Percentiles rank a stretch among this genome's conserved stretches.
phyloP scores from a whole-genome alignment of 305 asterid genomes.

The Fraxinus paxiana region DNA sequence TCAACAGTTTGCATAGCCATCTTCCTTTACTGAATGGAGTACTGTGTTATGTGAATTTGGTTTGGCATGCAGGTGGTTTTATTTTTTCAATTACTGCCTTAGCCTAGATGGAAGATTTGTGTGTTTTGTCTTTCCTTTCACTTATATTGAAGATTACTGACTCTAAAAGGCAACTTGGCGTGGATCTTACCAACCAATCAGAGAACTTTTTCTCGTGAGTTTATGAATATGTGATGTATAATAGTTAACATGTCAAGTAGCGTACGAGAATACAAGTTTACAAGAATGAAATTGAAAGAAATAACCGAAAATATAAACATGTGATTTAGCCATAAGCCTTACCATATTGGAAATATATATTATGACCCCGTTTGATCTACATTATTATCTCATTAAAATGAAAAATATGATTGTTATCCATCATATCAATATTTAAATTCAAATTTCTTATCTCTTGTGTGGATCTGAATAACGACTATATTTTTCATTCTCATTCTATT shows the following conservation, averaged over 20 bases:
- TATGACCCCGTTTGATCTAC: too few relatives aligned
- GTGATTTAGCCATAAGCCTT: not conserved
- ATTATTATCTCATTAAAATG: too few relatives aligned
- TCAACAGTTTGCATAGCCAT: constrained; percentile 32
- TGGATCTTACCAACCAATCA: not conserved
- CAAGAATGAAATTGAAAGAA: not conserved
- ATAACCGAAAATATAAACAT: not conserved
- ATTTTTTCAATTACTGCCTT: constrained; percentile 48
- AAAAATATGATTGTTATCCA: too few relatives aligned
- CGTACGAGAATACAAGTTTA: not conserved
- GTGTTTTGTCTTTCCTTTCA: constrained; percentile 12
- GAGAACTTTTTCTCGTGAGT: not conserved
- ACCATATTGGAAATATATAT: not conserved
- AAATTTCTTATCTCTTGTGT: too few relatives aligned
- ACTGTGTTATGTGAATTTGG: constrained; percentile 30
- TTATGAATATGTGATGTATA: not conserved
- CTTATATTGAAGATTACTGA: not conserved
- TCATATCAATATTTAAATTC: too few relatives aligned
- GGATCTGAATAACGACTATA: too few relatives aligned
- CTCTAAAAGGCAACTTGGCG: not conserved
- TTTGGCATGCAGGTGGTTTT: constrained; percentile 60
- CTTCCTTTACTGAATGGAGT: constrained; percentile 13
- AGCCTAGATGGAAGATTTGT: constrained; percentile 32
- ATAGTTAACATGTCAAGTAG: not conserved
- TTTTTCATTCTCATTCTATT: too few relatives aligned